These are phyloP conservation scores for Magnaporthiopsis poae DNA, from an alignment of 2,329 filamentous ascomycete genomes.

Conservation along the genomic window DNA sequence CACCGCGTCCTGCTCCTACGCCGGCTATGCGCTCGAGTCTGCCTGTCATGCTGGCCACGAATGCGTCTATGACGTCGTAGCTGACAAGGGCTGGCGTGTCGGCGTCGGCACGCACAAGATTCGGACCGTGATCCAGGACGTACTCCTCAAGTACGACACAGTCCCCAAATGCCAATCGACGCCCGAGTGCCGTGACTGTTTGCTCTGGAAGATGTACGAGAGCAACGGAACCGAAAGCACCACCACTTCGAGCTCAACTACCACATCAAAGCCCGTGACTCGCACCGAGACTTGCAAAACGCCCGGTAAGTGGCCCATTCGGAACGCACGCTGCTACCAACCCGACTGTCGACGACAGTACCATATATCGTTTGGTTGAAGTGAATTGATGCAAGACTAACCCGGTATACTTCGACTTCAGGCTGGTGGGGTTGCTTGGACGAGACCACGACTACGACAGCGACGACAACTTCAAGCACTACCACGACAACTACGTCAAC, in stretches of 20 bases:
- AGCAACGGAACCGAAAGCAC: constrained; percentile 78
- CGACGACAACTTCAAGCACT: constrained; percentile 31
- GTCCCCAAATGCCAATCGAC: constrained; percentile 70
- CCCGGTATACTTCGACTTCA: constrained; percentile 24
- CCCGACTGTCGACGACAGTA: too few species aligned
- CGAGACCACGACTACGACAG: constrained; percentile 35
- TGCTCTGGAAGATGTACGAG: constrained; percentile 86
- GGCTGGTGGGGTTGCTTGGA: constrained; percentile 79
- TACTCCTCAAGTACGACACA: constrained; percentile 71
- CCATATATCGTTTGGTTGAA: neutral
- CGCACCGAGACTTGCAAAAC: constrained; percentile 82
- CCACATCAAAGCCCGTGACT: constrained; percentile 53
- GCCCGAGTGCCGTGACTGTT: constrained; percentile 77
- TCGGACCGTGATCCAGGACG: constrained; percentile 73
- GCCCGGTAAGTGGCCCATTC: constrained; percentile 31
- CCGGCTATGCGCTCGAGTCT: constrained; percentile 86
- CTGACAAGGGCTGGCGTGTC: constrained; percentile 83
- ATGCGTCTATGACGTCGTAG: constrained; percentile 87
- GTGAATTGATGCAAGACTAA: constrained; percentile 6
- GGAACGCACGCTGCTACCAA: neutral
- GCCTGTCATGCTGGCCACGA: constrained; percentile 82
- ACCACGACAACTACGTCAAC: constrained; percentile 43
- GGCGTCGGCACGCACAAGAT: constrained; percentile 89
- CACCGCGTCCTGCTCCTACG: constrained; percentile 79
- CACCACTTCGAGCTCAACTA: constrained; percentile 50